Evolutionary conservation across 169 alveolate species (phyloP).

Genomic region (Eimeria mitis): DNA sequence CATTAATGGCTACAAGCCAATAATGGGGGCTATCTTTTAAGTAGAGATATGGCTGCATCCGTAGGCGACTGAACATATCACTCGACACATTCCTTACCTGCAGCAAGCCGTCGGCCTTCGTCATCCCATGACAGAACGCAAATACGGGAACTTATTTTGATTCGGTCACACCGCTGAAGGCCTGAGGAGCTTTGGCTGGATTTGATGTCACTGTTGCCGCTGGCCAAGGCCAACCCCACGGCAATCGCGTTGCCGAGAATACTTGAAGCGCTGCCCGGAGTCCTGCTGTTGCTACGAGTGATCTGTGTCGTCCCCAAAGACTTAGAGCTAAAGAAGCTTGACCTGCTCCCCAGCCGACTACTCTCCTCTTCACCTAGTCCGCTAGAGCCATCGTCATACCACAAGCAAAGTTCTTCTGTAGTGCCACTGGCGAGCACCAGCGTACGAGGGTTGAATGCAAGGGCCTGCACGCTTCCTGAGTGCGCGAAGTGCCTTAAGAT

Average conservation of each 20-base stretch:
- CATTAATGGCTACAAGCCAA: neutral
- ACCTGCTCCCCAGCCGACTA: neutral
- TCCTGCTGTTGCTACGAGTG: conserved; percentile 34
- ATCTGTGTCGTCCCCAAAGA: neutral
- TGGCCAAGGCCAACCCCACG: neutral
- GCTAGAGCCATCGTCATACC: conserved; percentile 88
- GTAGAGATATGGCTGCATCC: neutral
- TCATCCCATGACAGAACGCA: conserved; percentile 49
- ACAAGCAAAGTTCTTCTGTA: conserved; percentile 89
- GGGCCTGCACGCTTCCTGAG: conserved; percentile 87
- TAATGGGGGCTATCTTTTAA: neutral
- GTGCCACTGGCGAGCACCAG: conserved; percentile 89
- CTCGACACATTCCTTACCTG: conserved; percentile 17
- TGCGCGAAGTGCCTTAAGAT: conserved; percentile 88
- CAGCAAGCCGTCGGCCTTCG: conserved; percentile 35
- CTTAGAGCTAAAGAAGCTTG: neutral
- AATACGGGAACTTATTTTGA: conserved; percentile 9
- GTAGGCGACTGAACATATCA: neutral
- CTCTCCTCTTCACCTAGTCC: neutral
- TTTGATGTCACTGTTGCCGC: neutral
- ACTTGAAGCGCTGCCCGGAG: neutral
- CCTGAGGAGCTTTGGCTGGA: neutral
- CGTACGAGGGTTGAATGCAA: conserved; percentile 91
- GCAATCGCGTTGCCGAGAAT: conserved; percentile 31
- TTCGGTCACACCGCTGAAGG: neutral